phyloP scores from a whole-genome alignment of 2,329 filamentous ascomycete species.

The Claviceps lovelessii region DNA sequence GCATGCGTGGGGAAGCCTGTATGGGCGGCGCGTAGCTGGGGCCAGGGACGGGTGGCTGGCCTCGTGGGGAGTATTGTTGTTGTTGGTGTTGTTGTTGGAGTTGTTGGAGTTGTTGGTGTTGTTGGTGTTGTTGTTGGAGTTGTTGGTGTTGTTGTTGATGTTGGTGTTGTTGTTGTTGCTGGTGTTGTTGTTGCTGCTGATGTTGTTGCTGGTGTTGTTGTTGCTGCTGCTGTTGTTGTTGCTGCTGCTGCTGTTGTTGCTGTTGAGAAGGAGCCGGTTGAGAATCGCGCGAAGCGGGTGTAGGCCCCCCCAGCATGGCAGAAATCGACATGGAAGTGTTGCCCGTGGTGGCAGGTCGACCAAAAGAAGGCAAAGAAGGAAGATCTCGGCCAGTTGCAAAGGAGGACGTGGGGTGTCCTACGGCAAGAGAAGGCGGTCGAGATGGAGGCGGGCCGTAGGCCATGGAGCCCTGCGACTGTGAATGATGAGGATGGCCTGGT shows the following conservation, averaged over 20 bases:
- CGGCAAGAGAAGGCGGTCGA: slow-evolving; percentile 27
- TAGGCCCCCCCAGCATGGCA: slow-evolving; percentile 42
- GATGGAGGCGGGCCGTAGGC: slow-evolving; percentile 32
- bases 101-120: slow-evolving; percentile 26
- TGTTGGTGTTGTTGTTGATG: too few relatives aligned
- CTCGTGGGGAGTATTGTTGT: slow-evolving; percentile 29
- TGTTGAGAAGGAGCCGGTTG: slow-evolving; percentile 22
- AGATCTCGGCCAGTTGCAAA: slow-evolving; percentile 38
- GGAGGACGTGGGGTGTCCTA: slow-evolving; percentile 26
- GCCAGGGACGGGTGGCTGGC: slow-evolving; percentile 25
- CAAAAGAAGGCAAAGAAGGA: slow-evolving; percentile 35
- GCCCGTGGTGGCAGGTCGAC: slow-evolving; percentile 29
- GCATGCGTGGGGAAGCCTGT: slow-evolving; percentile 43
- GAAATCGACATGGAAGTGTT: slow-evolving; percentile 48
- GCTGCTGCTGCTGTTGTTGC: slow-evolving; percentile 14
- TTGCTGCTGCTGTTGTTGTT: slow-evolving; percentile 25
- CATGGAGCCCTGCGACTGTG: slow-evolving; percentile 20
- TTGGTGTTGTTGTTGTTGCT: slow-evolving; percentile 25
- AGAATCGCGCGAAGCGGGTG: slow-evolving; percentile 27
- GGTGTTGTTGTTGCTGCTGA: slow-evolving; percentile 13
- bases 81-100: slow-evolving; percentile 26
- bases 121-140: slow-evolving; percentile 13
- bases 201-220: slow-evolving; percentile 27
- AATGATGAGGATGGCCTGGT: slow-evolving; percentile 14
- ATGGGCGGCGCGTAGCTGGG: slow-evolving; percentile 33